Conservation (phyloP, 2,329 filamentous ascomycete species). For the Mariannaea elegans region DNA sequence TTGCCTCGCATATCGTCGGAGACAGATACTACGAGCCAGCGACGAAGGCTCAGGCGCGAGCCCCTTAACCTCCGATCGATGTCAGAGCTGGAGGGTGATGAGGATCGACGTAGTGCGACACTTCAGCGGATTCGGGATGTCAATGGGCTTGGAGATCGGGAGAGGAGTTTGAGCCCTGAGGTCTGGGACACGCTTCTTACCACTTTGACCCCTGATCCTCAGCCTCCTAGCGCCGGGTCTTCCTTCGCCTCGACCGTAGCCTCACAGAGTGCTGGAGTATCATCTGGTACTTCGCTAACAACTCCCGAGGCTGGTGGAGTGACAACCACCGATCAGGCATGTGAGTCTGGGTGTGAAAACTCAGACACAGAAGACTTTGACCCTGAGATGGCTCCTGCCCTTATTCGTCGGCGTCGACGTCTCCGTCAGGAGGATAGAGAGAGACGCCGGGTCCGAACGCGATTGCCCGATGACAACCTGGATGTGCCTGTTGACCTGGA, state of each 20-base stretch:
- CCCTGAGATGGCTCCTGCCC: conserved; percentile 42
- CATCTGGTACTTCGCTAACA: conserved; percentile 52
- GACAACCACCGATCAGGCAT: conserved; percentile 50
- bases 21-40: conserved; percentile 1
- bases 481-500: conserved; percentile 23
- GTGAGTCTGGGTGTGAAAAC: conserved; percentile 63
- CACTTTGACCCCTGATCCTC: conserved; percentile 83
- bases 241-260: conserved; percentile 76
- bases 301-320: conserved; percentile 49
- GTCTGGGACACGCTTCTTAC: conserved; percentile 84
- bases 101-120: conserved; percentile 12
- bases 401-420: conserved; percentile 29
- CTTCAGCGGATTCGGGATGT: conserved; percentile 42
- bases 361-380: conserved; percentile 65
- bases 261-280: conserved; percentile 54
- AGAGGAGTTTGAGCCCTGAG: conserved; percentile 82
- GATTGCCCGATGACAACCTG: conserved; percentile 30
- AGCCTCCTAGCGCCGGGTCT: conserved; percentile 80
- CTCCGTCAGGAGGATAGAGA: conserved; percentile 25
- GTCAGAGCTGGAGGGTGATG: neutral
- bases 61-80: neutral
- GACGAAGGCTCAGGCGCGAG: conserved; percentile 1
- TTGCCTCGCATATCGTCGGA: conserved; percentile 2
- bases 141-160: conserved; percentile 85
- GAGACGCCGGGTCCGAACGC: conserved; percentile 25